Evolutionary conservation across 495 filamentous ascomycete species (phyloP).

Genomic region (Rhypophila decipiens): DNA sequence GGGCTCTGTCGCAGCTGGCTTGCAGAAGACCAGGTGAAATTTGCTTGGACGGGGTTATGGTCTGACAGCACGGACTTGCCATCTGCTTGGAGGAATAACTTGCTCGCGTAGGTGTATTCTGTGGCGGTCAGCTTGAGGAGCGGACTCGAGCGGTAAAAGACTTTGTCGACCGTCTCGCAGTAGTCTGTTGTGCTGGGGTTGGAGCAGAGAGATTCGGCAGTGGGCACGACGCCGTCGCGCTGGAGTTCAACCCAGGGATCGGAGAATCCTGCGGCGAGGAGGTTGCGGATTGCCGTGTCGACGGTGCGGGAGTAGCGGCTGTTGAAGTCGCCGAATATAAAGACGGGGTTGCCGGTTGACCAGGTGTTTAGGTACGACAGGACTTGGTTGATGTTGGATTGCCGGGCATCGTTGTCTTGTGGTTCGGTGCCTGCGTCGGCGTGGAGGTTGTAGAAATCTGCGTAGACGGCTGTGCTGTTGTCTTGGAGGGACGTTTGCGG

Average conservation of each 20-base stretch:
- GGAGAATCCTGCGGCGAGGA: slow-evolving; percentile 36
- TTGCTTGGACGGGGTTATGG: slow-evolving; percentile 53
- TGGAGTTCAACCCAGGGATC: slow-evolving; percentile 51
- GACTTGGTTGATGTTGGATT: slow-evolving; percentile 50
- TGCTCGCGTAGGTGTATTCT: slow-evolving; percentile 42
- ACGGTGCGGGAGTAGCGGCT: slow-evolving; percentile 47
- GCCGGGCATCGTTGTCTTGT: slow-evolving; percentile 43
- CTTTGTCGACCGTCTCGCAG: slow-evolving; percentile 61
- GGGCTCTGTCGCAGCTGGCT: slow-evolving; percentile 36
- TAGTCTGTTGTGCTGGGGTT: slow-evolving; percentile 41
- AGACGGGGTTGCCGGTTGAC: slow-evolving; percentile 50
- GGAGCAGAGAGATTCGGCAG: slow-evolving; percentile 37
- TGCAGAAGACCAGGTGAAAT: slow-evolving; percentile 45
- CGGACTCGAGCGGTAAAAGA: slow-evolving; percentile 49
- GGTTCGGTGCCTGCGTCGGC: slow-evolving; percentile 51
- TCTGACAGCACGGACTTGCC: slow-evolving; percentile 53
- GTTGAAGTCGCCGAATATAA: slow-evolving; percentile 57
- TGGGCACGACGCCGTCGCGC: slow-evolving; percentile 37
- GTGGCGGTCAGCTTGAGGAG: slow-evolving; percentile 37
- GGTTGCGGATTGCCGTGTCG: slow-evolving; percentile 39
- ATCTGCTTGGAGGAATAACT: slow-evolving; percentile 44
- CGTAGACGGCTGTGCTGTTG: slow-evolving; percentile 30
- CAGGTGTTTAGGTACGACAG: slow-evolving; percentile 45
- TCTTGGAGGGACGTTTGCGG: slow-evolving; percentile 2
- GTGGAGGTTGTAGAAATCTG: slow-evolving; percentile 58